Conservation (phyloP, 306 rosid genomes). For the Pterocarpus santalinus region DNA sequence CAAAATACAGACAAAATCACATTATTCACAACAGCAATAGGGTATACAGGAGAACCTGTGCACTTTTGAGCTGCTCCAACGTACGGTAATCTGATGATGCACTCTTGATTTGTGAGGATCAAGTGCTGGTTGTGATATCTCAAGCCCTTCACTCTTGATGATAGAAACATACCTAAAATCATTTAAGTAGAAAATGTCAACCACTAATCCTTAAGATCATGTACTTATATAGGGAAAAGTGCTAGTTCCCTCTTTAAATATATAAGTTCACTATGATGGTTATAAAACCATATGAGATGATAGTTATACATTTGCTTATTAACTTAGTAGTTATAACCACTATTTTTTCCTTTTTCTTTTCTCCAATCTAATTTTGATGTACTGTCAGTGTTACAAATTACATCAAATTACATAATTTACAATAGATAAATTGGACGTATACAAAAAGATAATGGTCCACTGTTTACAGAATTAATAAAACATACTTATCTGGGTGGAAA, state of each 20-base stretch:
- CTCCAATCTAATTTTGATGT: no score
- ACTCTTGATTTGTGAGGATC: constrained; percentile 72
- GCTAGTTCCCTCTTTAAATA: no score
- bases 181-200: constrained; percentile 22
- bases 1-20: background rate
- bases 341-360: no score
- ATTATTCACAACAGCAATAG: constrained; percentile 3
- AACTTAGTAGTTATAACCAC: no score
- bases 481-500: constrained; percentile 73
- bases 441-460: background rate
- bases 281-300: no score
- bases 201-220: background rate
- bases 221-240: background rate
- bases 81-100: constrained; percentile 83
- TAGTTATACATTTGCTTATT: no score
- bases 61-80: constrained; percentile 66
- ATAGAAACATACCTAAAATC: constrained; percentile 69
- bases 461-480: background rate
- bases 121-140: constrained; percentile 88
- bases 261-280: no score
- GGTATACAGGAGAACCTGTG: constrained; percentile 67
- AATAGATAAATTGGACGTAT: no score
- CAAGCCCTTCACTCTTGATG: constrained; percentile 68
- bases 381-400: no score
- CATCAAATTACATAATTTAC: no score